Percentiles rank a stretch among this genome's conserved stretches.
Conservation (phyloP, 1,284 basidiomycete genomes). For the Volvariella volvacea region DNA sequence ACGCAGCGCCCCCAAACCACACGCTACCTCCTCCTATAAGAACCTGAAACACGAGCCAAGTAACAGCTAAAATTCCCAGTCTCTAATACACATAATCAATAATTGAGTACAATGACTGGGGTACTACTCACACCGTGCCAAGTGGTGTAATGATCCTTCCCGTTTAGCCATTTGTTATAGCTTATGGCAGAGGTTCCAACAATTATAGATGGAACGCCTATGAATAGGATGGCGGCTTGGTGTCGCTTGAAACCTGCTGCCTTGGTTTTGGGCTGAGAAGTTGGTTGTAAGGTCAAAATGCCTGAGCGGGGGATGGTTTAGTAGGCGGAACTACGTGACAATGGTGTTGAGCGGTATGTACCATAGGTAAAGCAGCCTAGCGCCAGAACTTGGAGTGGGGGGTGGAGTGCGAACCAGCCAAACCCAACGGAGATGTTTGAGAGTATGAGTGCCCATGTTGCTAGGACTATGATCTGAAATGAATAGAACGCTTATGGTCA, state of each 20-base stretch:
- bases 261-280: constrained; percentile 59
- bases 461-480: constrained; percentile 35
- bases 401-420: constrained; percentile 63
- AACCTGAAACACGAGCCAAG: constrained; percentile 51
- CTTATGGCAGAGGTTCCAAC: constrained; percentile 49
- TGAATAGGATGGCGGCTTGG: constrained; percentile 46
- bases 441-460: constrained; percentile 47
- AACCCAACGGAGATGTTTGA: constrained; percentile 38
- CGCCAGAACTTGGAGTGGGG: constrained; percentile 50
- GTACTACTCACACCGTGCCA: constrained; percentile 60
- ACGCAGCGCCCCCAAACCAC: constrained; percentile 56
- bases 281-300: constrained; percentile 72
- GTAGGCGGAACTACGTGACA: background rate
- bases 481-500: background rate
- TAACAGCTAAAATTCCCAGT: constrained; percentile 47
- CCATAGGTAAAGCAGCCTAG: constrained; percentile 54
- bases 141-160: constrained; percentile 46
- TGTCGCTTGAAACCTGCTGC: constrained; percentile 58
- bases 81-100: constrained; percentile 28
- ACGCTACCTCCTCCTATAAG: constrained; percentile 59
- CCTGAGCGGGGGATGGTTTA: constrained; percentile 34
- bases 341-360: no score
- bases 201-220: constrained; percentile 48
- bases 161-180: constrained; percentile 44
- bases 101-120: constrained; percentile 1